Base-by-base conservation (phyloP, 1,284 basidiomycete species). In the Melanopsichium pennsylvanicum region DNA sequence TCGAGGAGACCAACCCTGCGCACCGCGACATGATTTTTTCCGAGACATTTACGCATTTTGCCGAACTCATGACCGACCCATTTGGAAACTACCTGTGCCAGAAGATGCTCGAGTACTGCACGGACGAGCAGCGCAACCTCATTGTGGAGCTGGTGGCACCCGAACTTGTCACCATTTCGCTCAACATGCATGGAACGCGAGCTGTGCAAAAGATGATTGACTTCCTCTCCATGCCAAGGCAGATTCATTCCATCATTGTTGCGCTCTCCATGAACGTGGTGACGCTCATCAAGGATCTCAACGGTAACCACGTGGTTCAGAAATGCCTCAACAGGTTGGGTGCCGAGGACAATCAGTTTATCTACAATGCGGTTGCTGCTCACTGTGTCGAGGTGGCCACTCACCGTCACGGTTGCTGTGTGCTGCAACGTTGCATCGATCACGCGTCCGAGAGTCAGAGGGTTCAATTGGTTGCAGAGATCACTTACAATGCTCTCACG, bases 131-230 rank as follows among this genome's bases (percentile, higher is more conserved):
- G 81, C 88, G 96, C 61, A 95, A 94, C 81, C 86, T 93, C 41
- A 96, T 98, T 61, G 97, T 96, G 83, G 95, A 98, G 82, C 93
- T 92, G 19, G 95, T 99, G 45, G 92, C 93, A 29, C 90, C 93
- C 78, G 96, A 99, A 76, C 86, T 99, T 44, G 96, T 99, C 74
- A 93, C 90, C 78, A 98, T 99, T 81, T 97, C 93, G 37, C 86
- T 99, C 75, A 99, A 98, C 84, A 99, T 99, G 96, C 96, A 99
- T 83, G 96, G 96, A 34, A 99, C 96, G 32, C 89, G 96, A 59
- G 96, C 96, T 22, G 96, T 98, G 48, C 96, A 99, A 84, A 98
- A 98, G 86, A 98, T 97, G 93, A 97, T 99, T 72, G 96, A 99
- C 83, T 98, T 97, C 84, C 84, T 99, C 35, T 81, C 79, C 21